A percentile compares a stretch with the other conserved stretches of the same genome.
Evolutionary conservation across 495 filamentous ascomycete genomes (phyloP).

Genomic region (Talaromyces borbonicus): DNA sequence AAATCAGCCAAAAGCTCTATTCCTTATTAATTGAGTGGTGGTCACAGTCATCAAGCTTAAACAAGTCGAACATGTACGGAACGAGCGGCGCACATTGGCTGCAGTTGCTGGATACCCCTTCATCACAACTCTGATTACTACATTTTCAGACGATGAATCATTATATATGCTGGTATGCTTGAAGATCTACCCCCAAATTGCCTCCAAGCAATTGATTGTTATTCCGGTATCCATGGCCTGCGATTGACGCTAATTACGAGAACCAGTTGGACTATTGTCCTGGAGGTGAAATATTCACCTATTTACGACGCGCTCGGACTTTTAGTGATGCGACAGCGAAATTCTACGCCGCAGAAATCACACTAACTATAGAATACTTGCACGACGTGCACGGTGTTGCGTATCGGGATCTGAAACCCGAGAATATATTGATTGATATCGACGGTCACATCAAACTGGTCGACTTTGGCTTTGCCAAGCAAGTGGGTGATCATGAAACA

Average conservation of each 20-base stretch:
- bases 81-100: conserved; percentile 79
- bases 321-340: conserved; percentile 79
- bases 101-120: conserved; percentile 90
- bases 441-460: conserved; percentile 93
- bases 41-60: conserved; percentile 86
- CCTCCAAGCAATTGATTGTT: too few species aligned
- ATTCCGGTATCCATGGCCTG: too few species aligned
- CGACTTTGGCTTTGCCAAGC: conserved; percentile 97
- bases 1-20: background rate
- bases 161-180: conserved; percentile 78
- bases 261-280: conserved; percentile 75
- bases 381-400: conserved; percentile 79
- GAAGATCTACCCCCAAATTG: background rate
- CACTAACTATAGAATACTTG: conserved; percentile 83
- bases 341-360: conserved; percentile 95
- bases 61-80: conserved; percentile 94
- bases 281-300: conserved; percentile 92
- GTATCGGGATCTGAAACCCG: conserved; percentile 92
- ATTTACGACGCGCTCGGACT: conserved; percentile 72
- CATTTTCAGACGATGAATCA: conserved; percentile 81
- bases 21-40: background rate
- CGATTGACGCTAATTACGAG: too few species aligned
- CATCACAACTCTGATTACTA: conserved; percentile 82
- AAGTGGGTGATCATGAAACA: conserved; percentile 54
- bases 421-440: conserved; percentile 87